phyloP scores from a whole-genome alignment of 2,329 filamentous ascomycete genomes.

The Xylaria sp. region DNA sequence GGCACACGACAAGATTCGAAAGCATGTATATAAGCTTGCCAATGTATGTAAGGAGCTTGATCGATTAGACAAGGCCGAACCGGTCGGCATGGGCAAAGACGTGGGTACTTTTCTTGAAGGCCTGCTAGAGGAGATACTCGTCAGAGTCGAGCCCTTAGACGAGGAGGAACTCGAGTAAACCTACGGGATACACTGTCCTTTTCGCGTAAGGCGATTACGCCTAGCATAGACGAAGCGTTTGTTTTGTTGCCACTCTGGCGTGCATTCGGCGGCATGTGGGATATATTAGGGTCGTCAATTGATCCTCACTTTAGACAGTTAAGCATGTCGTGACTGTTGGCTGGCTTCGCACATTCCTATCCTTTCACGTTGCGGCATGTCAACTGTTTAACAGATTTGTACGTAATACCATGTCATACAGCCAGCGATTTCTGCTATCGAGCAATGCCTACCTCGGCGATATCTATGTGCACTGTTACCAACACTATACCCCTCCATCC shows the following conservation, averaged over 20 bases:
- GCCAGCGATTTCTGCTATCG: constrained; percentile 18
- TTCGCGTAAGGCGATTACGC: constrained; percentile 2
- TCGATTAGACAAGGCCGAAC: constrained; percentile 83
- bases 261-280: constrained; percentile 6
- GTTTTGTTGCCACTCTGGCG: constrained; percentile 1
- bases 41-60: constrained; percentile 92
- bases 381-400: constrained; percentile 19
- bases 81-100: constrained; percentile 93
- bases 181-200: constrained; percentile 2
- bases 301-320: constrained; percentile 1
- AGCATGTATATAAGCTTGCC: constrained; percentile 83
- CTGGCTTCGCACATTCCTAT: constrained; percentile 4
- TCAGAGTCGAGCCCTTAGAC: constrained; percentile 88
- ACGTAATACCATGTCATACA: constrained; percentile 26
- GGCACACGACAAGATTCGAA: constrained; percentile 84
- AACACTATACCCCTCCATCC: not conserved
- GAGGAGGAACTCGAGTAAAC: constrained; percentile 64
- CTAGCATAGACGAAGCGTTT: constrained; percentile 23
- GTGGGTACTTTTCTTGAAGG: constrained; percentile 91
- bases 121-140: constrained; percentile 91
- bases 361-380: not conserved
- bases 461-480: constrained; percentile 10
- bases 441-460: constrained; percentile 9
- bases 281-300: constrained; percentile 12
- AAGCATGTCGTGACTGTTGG: constrained; percentile 2